A percentile compares a stretch with the other conserved stretches of the same genome.
Evolutionary conservation across 2,329 filamentous ascomycete genomes (phyloP).

Genomic region (Basipetospora chlamydospora): DNA sequence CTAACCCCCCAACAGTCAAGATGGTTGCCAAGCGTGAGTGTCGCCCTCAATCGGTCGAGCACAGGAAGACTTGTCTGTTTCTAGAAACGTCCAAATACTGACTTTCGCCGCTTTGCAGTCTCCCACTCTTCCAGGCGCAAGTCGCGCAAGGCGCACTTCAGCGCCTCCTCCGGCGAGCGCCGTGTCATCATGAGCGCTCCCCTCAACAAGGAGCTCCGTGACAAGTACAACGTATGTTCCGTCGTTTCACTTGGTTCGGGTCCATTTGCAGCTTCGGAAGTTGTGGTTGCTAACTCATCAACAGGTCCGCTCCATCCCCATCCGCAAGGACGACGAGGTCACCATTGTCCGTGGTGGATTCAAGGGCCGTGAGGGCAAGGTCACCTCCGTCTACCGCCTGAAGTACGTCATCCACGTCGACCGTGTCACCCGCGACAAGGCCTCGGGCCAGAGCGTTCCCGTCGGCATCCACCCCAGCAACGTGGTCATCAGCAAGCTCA

Average conservation of each 20-base stretch:
- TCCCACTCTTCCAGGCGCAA: constrained; percentile 78
- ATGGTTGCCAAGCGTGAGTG: constrained; percentile 4
- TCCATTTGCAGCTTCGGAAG: too few relatives aligned
- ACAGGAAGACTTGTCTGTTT: too few relatives aligned
- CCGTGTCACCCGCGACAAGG: constrained; percentile 94
- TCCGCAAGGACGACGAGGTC: constrained; percentile 97
- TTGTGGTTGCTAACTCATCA: too few relatives aligned
- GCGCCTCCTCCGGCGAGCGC: constrained; percentile 84
- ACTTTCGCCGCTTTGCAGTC: constrained; percentile 30
- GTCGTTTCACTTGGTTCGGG: too few relatives aligned
- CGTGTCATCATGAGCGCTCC: constrained; percentile 95
- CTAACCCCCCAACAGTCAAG: constrained; percentile 2
- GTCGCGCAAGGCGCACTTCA: constrained; percentile 98
- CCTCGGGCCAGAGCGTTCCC: constrained; percentile 87
- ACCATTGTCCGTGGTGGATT: constrained; percentile 80
- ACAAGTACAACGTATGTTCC: constrained; percentile 91
- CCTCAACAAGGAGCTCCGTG: constrained; percentile 90
- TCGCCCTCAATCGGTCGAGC: neutral
- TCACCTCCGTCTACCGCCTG: constrained; percentile 93
- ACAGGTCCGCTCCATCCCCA: constrained; percentile 84
- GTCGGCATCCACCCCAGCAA: constrained; percentile 93
- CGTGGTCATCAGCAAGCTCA: constrained; percentile 96
- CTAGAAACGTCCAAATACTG: neutral
- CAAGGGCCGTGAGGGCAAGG: constrained; percentile 98
- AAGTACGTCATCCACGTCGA: constrained; percentile 97